phyloP scores from a whole-genome alignment of 495 filamentous ascomycete genomes.

The Beverwykella pulmonaria region DNA sequence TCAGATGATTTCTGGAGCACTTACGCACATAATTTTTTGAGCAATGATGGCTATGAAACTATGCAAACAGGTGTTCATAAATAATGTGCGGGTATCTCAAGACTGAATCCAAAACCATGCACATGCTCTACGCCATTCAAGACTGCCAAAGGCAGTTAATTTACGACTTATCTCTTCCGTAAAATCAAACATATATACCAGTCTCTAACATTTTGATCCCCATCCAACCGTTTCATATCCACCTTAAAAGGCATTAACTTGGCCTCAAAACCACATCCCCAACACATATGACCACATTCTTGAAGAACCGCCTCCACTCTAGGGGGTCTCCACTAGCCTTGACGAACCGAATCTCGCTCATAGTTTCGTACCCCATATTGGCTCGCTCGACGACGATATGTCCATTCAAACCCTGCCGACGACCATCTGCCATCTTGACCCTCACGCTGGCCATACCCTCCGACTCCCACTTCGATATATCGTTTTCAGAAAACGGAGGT shows the following conservation, averaged over 20 bases:
- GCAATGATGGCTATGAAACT: too few species aligned
- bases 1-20: too few species aligned
- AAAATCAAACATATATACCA: too few species aligned
- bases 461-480: constrained; percentile 41
- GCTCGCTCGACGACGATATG: constrained; percentile 80
- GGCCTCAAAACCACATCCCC: constrained; percentile 68
- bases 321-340: constrained; percentile 95
- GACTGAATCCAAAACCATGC: too few species aligned
- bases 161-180: too few species aligned
- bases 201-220: not conserved
- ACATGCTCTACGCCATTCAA: too few species aligned
- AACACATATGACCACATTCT: constrained; percentile 81
- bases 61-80: too few species aligned
- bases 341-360: constrained; percentile 87
- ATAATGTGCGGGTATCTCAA: too few species aligned
- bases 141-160: too few species aligned
- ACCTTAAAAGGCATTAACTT: not conserved
- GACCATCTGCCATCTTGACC: constrained; percentile 74
- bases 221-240: not conserved
- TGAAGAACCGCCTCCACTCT: constrained; percentile 97
- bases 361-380: constrained; percentile 46
- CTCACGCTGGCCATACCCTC: constrained; percentile 59
- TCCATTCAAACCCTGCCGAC: constrained; percentile 79
- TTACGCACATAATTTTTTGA: too few species aligned
- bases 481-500: constrained; percentile 51